Base-by-base conservation (phyloP, 2,329 filamentous ascomycete genomes). In the Fusarium transvaalense region DNA sequence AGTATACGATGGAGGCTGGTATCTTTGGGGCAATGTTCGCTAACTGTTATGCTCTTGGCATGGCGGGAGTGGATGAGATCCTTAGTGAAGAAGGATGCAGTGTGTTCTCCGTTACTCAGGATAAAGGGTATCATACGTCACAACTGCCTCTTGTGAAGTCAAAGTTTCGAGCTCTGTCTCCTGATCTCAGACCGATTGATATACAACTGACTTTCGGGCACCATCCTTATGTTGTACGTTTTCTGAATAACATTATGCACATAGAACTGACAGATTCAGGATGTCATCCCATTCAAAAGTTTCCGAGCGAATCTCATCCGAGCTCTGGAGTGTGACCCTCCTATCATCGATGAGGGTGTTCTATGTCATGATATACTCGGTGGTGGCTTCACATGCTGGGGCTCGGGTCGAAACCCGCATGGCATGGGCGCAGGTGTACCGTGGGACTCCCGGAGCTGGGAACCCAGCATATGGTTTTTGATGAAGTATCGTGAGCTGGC, bases 401-500 rank as follows among this genome's bases (percentile, higher is more conserved):
- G 79, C 8, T 72, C 75, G 27, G 69, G 74, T 35, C 75, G 69
- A 21, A 74, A 68, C 50, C 55, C 53, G 32, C 37, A 67, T 15
- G 74, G 74, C 27, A 78, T 79, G 73, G 66, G 71, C 15, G 77
- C 79, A 7, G 77, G 78, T 17, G 77, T 81, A n/a, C 78, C 82
- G 0, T 83, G 82, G 82, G 81, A 82, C 55, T 73, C 74, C 35
- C 76, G 81, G 14, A 81, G 80, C 58, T 83, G 82, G 82, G 82
- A 83, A 61, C 81, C 79, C 3, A 77, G 76, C 56, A 65, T 74
- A 3, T 83, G 81, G 82, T 83, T 83, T 61, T 55, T 83, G 38
- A 76, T 78, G 39, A 83, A 83, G 64, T 82, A 80, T 64, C 76
- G 72, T 50, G 64, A 68, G 56, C 61, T 81, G 8, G 68, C 77